Evolutionary conservation across 768 basidiomycete species (phyloP).

Genomic region (Leccinellum albellum): DNA sequence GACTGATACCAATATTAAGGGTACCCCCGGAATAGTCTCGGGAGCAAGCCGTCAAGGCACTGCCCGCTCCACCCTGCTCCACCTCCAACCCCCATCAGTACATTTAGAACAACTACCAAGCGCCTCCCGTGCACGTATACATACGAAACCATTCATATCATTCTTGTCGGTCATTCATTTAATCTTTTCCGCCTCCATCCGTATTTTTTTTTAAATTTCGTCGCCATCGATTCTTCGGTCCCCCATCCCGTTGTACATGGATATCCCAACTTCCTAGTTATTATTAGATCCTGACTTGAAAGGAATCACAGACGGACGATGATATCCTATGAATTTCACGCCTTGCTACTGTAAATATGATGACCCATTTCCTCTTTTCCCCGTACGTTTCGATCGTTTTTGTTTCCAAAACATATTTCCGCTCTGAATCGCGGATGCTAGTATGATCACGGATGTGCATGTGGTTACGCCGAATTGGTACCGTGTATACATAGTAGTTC

Average conservation of each 20-base stretch:
- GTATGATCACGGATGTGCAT: background rate
- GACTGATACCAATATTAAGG: constrained; percentile 4
- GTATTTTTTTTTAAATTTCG: background rate
- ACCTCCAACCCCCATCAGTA: background rate
- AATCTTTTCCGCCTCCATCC: background rate
- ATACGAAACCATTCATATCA: background rate
- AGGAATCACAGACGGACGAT: background rate
- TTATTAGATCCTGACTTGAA: background rate
- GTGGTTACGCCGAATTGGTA: no score
- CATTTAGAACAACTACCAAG: background rate
- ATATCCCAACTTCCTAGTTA: background rate
- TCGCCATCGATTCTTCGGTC: background rate
- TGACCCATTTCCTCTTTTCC: background rate
- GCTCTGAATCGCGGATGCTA: background rate
- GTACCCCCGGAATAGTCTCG: background rate
- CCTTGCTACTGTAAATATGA: background rate
- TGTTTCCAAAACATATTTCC: background rate
- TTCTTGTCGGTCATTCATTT: background rate
- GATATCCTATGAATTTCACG: background rate
- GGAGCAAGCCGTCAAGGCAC: background rate
- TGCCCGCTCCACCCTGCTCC: background rate
- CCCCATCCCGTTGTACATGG: background rate
- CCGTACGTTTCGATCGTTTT: background rate
- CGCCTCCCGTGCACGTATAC: background rate
- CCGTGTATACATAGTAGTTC: background rate